These are phyloP conservation scores for Coniophora puteana DNA, from an alignment of 1,284 basidiomycete species.

Conservation along the genomic window DNA sequence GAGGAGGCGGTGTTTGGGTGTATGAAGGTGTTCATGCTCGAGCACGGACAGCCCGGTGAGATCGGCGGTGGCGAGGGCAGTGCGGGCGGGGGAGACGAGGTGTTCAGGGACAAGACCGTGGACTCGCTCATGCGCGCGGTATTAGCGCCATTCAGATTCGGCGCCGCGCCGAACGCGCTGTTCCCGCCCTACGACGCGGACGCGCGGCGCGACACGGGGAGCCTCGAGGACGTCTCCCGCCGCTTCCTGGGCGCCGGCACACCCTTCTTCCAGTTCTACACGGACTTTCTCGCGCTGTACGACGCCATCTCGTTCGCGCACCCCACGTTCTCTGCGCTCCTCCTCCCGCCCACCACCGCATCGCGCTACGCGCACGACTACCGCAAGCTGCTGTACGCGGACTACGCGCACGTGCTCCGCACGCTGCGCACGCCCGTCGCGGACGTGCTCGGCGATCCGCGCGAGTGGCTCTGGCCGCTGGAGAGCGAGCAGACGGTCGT, in stretches of 20 bases:
- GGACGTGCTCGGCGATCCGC: constrained; percentile 36
- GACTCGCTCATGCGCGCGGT: constrained; percentile 55
- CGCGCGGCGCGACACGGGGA: constrained; percentile 13
- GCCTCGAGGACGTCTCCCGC: constrained; percentile 58
- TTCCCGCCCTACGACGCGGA: constrained; percentile 19
- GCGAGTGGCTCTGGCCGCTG: constrained; percentile 67
- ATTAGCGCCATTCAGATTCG: constrained; percentile 47
- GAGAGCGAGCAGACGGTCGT: constrained; percentile 71
- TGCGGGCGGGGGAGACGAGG: constrained; percentile 45
- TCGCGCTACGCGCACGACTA: constrained; percentile 83
- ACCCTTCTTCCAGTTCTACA: constrained; percentile 94
- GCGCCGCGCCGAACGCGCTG: constrained; percentile 11
- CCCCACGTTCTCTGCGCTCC: constrained; percentile 67
- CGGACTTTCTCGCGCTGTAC: constrained; percentile 87
- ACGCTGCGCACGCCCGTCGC: constrained; percentile 50
- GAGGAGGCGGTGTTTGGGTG: constrained; percentile 69
- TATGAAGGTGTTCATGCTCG: constrained; percentile 96
- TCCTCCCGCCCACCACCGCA: constrained; percentile 71
- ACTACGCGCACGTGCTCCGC: constrained; percentile 61
- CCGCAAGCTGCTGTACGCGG: constrained; percentile 81
- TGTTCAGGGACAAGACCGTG: constrained; percentile 67
- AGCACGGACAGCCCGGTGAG: constrained; percentile 62
- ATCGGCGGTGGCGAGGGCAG: constrained; percentile 33
- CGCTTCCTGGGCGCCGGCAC: constrained; percentile 62
- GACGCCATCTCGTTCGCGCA: constrained; percentile 90